phyloP scores from a whole-genome alignment of 192 early-diverging fungal genomes.

The Coemansia sp. region DNA sequence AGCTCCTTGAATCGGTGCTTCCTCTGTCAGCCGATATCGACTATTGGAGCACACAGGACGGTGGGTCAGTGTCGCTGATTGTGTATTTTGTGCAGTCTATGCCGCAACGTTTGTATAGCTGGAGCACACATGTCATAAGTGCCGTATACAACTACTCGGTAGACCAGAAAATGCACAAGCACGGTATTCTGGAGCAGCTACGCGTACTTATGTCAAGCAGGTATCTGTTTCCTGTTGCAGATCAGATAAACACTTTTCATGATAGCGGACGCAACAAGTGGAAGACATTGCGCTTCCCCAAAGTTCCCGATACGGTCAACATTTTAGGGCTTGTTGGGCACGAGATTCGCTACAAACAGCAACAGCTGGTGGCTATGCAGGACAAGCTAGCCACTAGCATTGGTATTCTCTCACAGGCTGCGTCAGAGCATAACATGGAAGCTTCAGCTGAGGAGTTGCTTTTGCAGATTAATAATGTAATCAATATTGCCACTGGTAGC shows the following conservation, averaged over 20 bases:
- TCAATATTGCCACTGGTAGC: background rate
- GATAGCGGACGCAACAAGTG: slow-evolving; percentile 1
- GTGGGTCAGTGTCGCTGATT: slow-evolving; percentile 33
- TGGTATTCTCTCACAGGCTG: slow-evolving; percentile 56
- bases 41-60: slow-evolving; percentile 64
- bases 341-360: slow-evolving; percentile 60
- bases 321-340: slow-evolving; percentile 57
- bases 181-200: background rate
- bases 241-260: background rate
- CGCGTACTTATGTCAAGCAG: slow-evolving; percentile 4
- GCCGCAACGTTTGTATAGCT: slow-evolving; percentile 32
- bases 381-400: slow-evolving; percentile 62
- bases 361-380: slow-evolving; percentile 50
- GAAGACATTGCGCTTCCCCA: slow-evolving; percentile 19
- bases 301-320: slow-evolving; percentile 22
- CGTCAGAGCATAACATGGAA: background rate
- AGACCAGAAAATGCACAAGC: background rate
- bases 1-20: slow-evolving; percentile 60
- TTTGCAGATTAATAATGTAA: slow-evolving; percentile 10
- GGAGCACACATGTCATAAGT: background rate
- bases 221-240: slow-evolving; percentile 6
- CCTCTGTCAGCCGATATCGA: slow-evolving; percentile 62
- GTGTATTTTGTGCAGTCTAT: slow-evolving; percentile 37
- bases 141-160: background rate
- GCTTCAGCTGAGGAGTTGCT: slow-evolving; percentile 11